Conservation (phyloP, 140 eudicot species). For the Senecio squalidus region DNA sequence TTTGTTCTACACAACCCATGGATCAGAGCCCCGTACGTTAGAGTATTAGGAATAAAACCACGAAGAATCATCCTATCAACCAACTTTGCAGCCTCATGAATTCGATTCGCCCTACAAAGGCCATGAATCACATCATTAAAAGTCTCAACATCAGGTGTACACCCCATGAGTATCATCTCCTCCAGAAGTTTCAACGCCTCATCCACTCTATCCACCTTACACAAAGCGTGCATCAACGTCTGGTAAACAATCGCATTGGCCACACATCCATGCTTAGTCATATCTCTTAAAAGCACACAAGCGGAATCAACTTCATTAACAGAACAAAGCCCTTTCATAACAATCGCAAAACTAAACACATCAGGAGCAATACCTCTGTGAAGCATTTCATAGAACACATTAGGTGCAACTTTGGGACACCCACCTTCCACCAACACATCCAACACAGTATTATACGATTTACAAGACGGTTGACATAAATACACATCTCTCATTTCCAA, state of each 20-base stretch:
- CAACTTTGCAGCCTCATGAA: slow-evolving; percentile 76
- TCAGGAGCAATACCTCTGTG: slow-evolving; percentile 64
- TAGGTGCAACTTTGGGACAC: slow-evolving; percentile 73
- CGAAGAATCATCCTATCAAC: slow-evolving; percentile 87
- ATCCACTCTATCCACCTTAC: slow-evolving; percentile 49
- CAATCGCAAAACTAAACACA: slow-evolving; percentile 65
- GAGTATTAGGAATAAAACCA: slow-evolving; percentile 58
- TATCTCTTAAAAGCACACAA: slow-evolving; percentile 61
- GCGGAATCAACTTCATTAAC: slow-evolving; percentile 78
- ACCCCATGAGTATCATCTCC: slow-evolving; percentile 90
- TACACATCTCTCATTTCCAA: slow-evolving; percentile 73
- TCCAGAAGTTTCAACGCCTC: slow-evolving; percentile 69
- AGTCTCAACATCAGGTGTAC: slow-evolving; percentile 83
- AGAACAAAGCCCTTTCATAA: slow-evolving; percentile 73
- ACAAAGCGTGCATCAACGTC: slow-evolving; percentile 72
- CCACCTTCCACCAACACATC: slow-evolving; percentile 62
- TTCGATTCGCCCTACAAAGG: slow-evolving; percentile 62
- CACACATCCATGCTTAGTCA: slow-evolving; percentile 91
- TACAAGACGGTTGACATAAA: slow-evolving; percentile 55
- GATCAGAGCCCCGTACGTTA: slow-evolving; percentile 75
- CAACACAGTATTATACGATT: slow-evolving; percentile 73
- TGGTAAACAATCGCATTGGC: slow-evolving; percentile 79
- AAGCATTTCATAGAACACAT: slow-evolving; percentile 84
- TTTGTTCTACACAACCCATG: slow-evolving; percentile 61
- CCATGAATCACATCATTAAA: slow-evolving; percentile 78